Evolutionary conservation across 2,329 filamentous ascomycete genomes (phyloP), one percentile per base, ranked within the genome.

Genomic region (Apiospora kogelbergensis): DNA sequence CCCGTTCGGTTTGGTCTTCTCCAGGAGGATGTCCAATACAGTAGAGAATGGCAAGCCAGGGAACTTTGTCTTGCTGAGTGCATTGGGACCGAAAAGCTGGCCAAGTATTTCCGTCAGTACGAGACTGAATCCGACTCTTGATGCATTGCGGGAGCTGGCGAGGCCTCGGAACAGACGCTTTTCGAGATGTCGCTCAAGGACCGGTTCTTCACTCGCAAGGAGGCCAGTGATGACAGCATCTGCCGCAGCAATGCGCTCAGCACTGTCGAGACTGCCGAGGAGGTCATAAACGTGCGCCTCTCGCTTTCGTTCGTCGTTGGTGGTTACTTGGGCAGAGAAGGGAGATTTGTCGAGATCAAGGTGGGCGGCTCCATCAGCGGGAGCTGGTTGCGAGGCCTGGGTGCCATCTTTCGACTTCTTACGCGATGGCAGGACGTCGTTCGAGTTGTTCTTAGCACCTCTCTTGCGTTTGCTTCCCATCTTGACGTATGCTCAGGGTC

Each of bases 111-210:
- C 95, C 0, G 94, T 92, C 73, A 98, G 83, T 0, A 95, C 95
- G 68, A 98, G 86, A 67, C 94, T 97, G 79, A 97, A 98, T 3
- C 96, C 96, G 66, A 96, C 83, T 33, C 96, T 88, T 22, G 95
- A 94, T 15, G 93, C 93, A 82, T 97, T 97, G 69, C 94, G 90
- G 68, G 94, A 91, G 78, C 94, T 98, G 71, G 95, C 94, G 22
- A 98, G 89, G 48, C 96, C 96, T 68, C 93, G 90, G 78, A 98
- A 93, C 45, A 99, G 84, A 33, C 92, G 87, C 76, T 88, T 88
- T 72, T 89, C 87, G 40, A 91, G 81, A 73, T 91, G 89, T 69
- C 88, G 82, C 73, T 84, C 79, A 17, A 91, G 81, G 2, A 88
- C 85, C 1, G 81, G 74, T 76, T 90, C 88, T 24, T 86, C 80